Evolutionary conservation across 23 red algal species (phyloP), one percentile per base, ranked within the genome.

Genomic region (Chondrus crispus): DNA sequence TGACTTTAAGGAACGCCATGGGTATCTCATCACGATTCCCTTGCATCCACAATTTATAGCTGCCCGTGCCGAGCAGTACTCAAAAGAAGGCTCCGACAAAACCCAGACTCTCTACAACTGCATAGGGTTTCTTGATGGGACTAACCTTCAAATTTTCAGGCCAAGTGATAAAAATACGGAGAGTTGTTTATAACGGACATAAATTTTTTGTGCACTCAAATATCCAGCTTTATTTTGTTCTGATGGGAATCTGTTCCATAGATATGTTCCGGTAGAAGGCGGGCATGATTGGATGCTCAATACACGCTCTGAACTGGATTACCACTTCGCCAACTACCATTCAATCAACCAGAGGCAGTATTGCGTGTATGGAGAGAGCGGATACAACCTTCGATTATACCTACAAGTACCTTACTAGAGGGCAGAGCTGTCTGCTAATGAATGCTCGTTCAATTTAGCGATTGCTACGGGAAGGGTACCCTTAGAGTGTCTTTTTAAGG

Each of bases 331-430:
- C 13, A 55, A 55, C 13, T 14, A 55, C 51, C 13, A 55, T 55
- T 55, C 13, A 55, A 20, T 55, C 51, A 14, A 14, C 51, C 13
- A 20, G 13, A 55, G 51, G 20, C 66, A 72, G 66, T 33, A 22
- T 72, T 33, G 66, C 29, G 30, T 72, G 13, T 72, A 72, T 72
- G 66, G 29, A 72, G 66, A 72, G 12, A 72, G 66, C 66, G 66
- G 13, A 20, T 72, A 72, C 66, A 72, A 72, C 66, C 12, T 13
- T 13, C 14, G 66, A 28, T 12, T 19, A 12, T 72, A 72, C 32
- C 32, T 72, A 72, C 66, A 72, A 36, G 66, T 72, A 22, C 66
- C 66, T 12, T 72, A 19, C 29, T 33, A 72, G 29, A 28, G 66
- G 13, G 12, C 32, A 13, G 16, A 20, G 29, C 66, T 72, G 30